Percentiles rank a stretch among this genome's conserved stretches.
Evolutionary conservation across 495 filamentous ascomycete genomes (phyloP).

Genomic region (Evernia prunastri): DNA sequence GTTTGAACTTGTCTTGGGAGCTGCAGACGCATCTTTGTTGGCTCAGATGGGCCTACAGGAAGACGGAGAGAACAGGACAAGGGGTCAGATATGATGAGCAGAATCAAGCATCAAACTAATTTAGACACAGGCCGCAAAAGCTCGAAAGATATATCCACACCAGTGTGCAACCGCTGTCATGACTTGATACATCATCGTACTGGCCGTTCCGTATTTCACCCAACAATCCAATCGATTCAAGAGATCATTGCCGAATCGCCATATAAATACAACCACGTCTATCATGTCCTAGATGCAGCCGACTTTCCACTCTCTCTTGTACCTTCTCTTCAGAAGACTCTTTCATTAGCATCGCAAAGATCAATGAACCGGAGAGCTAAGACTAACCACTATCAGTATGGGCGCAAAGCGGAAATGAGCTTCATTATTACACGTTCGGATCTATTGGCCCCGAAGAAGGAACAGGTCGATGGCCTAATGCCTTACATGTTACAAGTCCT

Average conservation of each 20-base stretch:
- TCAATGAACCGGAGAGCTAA: conserved; percentile 69
- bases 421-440: conserved; percentile 90
- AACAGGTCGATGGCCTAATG: conserved; percentile 75
- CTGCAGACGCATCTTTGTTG: conserved; percentile 38
- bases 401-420: conserved; percentile 57
- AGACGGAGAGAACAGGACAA: background rate
- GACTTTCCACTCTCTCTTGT: conserved; percentile 93
- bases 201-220: conserved; percentile 65
- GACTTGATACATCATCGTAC: conserved; percentile 65
- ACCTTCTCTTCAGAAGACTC: conserved; percentile 51
- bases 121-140: background rate
- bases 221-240: conserved; percentile 66
- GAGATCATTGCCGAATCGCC: conserved; percentile 81
- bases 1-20: conserved; percentile 30
- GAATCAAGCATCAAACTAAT: background rate
- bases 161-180: conserved; percentile 84
- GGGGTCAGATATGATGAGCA: background rate
- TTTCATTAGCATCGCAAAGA: conserved; percentile 59
- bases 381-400: conserved; percentile 52
- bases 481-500: conserved; percentile 70
- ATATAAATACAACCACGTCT: conserved; percentile 83
- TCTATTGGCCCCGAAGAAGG: conserved; percentile 70
- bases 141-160: conserved; percentile 24
- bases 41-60: conserved; percentile 38
- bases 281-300: conserved; percentile 94